These are phyloP conservation scores for Plasmodium vinckei DNA, from an alignment of 169 alveolate genomes.

Conservation along the genomic window DNA sequence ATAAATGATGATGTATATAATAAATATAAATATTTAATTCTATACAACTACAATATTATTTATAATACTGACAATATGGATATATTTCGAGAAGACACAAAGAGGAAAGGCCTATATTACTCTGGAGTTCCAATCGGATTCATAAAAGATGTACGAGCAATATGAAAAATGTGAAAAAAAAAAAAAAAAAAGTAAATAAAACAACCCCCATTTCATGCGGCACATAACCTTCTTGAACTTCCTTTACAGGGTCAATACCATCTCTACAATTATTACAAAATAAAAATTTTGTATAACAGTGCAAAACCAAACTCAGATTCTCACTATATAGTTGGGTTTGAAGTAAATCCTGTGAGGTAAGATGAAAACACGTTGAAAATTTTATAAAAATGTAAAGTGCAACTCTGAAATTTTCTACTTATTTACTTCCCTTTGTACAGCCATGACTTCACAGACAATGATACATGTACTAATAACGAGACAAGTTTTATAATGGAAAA, in stretches of 20 bases:
- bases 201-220: neutral
- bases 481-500: constrained; percentile 24
- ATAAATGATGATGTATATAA: constrained; percentile 42
- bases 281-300: constrained; percentile 71
- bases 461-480: constrained; percentile 21
- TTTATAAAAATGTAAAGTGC: constrained; percentile 1
- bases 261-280: constrained; percentile 76
- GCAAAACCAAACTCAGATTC: constrained; percentile 22
- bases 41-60: constrained; percentile 48
- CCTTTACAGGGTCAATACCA: constrained; percentile 31
- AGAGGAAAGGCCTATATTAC: constrained; percentile 43
- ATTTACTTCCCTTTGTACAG: neutral
- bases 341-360: constrained; percentile 80
- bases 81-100: constrained; percentile 48
- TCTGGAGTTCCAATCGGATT: constrained; percentile 70
- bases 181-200: neutral
- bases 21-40: constrained; percentile 40
- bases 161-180: neutral
- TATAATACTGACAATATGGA: constrained; percentile 52
- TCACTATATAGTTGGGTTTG: constrained; percentile 86
- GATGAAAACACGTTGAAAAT: constrained; percentile 4
- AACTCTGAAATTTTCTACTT: neutral
- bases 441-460: constrained; percentile 4
- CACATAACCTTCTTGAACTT: neutral
- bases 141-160: constrained; percentile 27